A percentile compares a stretch with the other conserved stretches of the same genome.
These are phyloP conservation scores for Moesziomyces antarcticus DNA, from an alignment of 1,284 basidiomycete genomes.

Conservation along the genomic window DNA sequence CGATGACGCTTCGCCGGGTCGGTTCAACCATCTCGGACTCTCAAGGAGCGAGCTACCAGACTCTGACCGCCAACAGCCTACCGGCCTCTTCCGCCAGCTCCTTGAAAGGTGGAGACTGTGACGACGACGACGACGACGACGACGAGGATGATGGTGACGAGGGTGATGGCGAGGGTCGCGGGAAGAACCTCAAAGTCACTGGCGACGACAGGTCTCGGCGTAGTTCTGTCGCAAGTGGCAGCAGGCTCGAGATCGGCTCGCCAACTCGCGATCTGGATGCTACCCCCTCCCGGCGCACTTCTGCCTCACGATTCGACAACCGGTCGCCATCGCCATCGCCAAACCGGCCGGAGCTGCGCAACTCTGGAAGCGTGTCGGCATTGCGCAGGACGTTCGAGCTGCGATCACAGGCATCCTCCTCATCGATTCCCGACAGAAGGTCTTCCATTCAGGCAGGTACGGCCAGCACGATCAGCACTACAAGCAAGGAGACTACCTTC, in stretches of 20 bases:
- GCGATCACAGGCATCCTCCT: conserved; percentile 39
- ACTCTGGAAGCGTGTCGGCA: conserved; percentile 27
- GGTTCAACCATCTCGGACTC: conserved; percentile 52
- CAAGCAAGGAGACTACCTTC: conserved; percentile 45
- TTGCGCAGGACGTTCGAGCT: conserved; percentile 32
- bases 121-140: conserved; percentile 25
- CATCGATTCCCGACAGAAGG: conserved; percentile 39
- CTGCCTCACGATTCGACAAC: conserved; percentile 4
- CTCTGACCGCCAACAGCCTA: conserved; percentile 21
- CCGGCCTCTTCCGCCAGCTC: conserved; percentile 19
- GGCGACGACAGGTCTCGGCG: no score
- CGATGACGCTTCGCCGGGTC: conserved; percentile 54
- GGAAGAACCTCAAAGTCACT: no score
- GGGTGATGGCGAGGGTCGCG: conserved; percentile 1
- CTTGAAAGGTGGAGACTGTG: conserved; percentile 13
- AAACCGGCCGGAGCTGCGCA: conserved; percentile 9
- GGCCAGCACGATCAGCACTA: conserved; percentile 24
- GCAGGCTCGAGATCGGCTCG: conserved; percentile 18
- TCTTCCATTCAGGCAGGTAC: conserved; percentile 26
- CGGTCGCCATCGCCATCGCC: conserved; percentile 10
- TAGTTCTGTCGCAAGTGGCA: no score
- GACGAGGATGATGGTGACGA: conserved; percentile 6
- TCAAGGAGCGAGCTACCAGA: conserved; percentile 13
- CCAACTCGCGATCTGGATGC: conserved; percentile 9
- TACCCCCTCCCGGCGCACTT: conserved; percentile 11